Evolutionary conservation across 108 stramenopile genomes (phyloP).

Genomic region (Cyclotella baltica): DNA sequence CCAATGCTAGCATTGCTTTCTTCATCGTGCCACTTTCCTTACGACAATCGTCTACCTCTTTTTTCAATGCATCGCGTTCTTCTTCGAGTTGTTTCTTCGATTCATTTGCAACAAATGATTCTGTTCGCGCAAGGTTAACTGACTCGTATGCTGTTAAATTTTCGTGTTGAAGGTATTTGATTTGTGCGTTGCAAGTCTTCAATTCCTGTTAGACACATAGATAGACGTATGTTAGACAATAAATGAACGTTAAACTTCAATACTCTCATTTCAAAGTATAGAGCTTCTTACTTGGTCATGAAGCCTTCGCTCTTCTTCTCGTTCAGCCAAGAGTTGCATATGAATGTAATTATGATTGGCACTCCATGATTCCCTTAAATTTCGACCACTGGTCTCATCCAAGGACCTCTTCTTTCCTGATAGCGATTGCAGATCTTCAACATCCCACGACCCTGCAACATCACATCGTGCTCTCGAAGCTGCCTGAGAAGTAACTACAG

Average conservation of each 20-base stretch:
- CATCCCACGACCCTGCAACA: constrained; percentile 4
- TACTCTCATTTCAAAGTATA: background rate
- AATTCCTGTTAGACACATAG: background rate
- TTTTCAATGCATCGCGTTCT: background rate
- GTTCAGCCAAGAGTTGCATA: background rate
- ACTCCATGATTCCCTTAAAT: constrained; percentile 3
- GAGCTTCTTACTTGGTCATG: background rate
- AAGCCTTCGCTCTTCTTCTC: constrained; percentile 2
- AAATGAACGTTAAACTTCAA: background rate
- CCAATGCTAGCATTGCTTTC: constrained; percentile 7
- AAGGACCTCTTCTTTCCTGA: constrained; percentile 6
- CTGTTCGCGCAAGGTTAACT: constrained; percentile 4
- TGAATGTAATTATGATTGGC: background rate
- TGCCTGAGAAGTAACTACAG: background rate
- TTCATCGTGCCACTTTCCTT: background rate
- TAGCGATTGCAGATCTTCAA: background rate
- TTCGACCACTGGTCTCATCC: background rate
- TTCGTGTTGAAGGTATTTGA: constrained; percentile 13
- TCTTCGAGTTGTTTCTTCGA: background rate
- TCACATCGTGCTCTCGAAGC: background rate
- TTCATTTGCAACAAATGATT: background rate
- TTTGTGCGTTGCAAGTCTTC: background rate
- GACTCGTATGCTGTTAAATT: constrained; percentile 11
- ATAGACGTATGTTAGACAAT: background rate
- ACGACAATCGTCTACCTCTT: background rate